Base-by-base conservation (phyloP, 768 basidiomycete genomes). In the Wakefieldia striispora region DNA sequence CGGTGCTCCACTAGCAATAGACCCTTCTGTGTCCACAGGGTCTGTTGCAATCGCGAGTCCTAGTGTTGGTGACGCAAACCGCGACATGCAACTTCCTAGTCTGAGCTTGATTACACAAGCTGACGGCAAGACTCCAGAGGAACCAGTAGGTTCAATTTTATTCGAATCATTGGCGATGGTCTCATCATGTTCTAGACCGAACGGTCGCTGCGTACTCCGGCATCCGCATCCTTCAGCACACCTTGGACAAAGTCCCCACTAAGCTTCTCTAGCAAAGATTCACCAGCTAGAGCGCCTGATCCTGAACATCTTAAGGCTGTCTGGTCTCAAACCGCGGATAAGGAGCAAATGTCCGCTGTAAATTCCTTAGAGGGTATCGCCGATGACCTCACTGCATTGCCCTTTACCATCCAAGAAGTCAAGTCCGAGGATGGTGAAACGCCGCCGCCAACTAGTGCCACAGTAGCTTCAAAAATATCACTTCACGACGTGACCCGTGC, bases 401-500 rank as follows among this genome's bases (percentile, higher is more conserved):
- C 90, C 11, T 88, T 88, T 67, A 85, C 86, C 6, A 65, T 92
- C 29, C 89, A 88, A 61, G 91, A 93, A 48, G 85, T 91, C 44
- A 92, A 91, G 64, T 88, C 88, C 11, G 90, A 91, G 62, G 88
- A 88, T 57, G 90, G 88, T 17, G 84, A 83, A 64, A 88, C 87
- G 2, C 86, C 88, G 2, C 88, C 88, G 13, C 82, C 86, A 20
- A 72, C 77, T 5, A 72, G 80, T 19, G 70, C 78, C 23, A 73
- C 79, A 20, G 59, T 66, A 13, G 78, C 87, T 21, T 84, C 84
- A 16, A 82, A 87, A 35, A 88, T 91, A 81, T 89, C 88, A 3
- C 69, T 86, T 34, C 83, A 85, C 49, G 91, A 93, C 47, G 88
- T 91, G 29, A 90, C 86, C 12, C 82, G 87, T 50, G 88, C 90